Evolutionary conservation across 495 filamentous ascomycete species (phyloP), one percentile per base, ranked within the genome.

Genomic region (Daldinia loculata): DNA sequence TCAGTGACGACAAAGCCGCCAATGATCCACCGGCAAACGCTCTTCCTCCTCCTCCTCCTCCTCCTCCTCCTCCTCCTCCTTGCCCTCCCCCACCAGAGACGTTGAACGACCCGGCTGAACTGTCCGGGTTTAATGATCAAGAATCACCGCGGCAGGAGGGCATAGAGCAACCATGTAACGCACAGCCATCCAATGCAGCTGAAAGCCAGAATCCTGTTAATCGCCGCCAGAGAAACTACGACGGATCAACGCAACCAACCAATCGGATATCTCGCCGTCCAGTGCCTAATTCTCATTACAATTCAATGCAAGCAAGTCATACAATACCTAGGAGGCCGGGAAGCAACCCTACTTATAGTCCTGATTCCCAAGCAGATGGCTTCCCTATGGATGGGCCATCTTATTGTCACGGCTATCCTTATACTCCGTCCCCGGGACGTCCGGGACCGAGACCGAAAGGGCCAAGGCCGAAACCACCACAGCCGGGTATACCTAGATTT

Each of bases 61-160:
- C 41, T 19, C 17, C 2, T 11, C 41, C 7, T 22, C 17, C 41
- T 45, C 2, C 17, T 9, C 2, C 41, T 17, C 48, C 48, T 26
- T 6, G 3, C 12, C 27, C 15, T 27, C 50, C 50, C 6, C 53
- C 30, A 4, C 30, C 29, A n/a, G 57, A 38, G 3, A n/a, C 29
- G 12, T 15, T 24, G 1, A 29, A 50, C 24, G 43, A 45, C 3
- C 69, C 63, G 7, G 58, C 22, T 4, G 63, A 67, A 17, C 19
- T 67, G n/a, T 0, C 5, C 15, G 12, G 30, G 17, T 11, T 26
- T 11, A 14, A 41, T 24, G 30, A n/a, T 9, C 59, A n/a, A 12
- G 59, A n/a, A 9, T 5, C 29, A 26, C 50, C 27, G 26, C 15
- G 22, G 26, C 61, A 15, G 7, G 29, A 27, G 17, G 9, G 7